phyloP scores from a whole-genome alignment of 2,329 filamentous ascomycete species.

The Leptographium radiaticola region DNA sequence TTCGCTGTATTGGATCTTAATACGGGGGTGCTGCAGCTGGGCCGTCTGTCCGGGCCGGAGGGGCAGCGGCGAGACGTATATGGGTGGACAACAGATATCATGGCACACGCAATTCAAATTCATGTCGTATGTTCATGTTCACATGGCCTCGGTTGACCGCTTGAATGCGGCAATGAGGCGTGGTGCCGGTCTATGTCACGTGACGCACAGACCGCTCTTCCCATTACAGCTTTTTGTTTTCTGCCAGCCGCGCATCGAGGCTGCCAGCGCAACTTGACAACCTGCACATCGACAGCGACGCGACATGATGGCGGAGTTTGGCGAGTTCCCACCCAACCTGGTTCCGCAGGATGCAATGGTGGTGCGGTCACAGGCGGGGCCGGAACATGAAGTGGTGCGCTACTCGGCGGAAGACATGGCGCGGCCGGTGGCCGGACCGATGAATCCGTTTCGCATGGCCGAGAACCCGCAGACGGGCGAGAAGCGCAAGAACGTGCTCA shows the following conservation, averaged over 20 bases:
- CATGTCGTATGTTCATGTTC: background rate
- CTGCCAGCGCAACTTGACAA: background rate
- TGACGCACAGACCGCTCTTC: background rate
- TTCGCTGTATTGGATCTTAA: background rate
- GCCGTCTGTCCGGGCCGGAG: background rate
- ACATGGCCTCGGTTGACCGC: background rate
- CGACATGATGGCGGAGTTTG: conserved; percentile 42
- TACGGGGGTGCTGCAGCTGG: background rate
- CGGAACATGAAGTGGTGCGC: conserved; percentile 46
- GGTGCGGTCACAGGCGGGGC: conserved; percentile 38
- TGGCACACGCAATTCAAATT: background rate
- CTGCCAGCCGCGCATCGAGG: background rate
- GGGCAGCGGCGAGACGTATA: background rate
- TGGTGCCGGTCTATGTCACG: background rate
- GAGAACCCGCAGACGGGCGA: background rate
- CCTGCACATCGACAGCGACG: background rate
- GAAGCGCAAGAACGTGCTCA: conserved; percentile 73
- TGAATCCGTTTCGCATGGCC: conserved; percentile 58
- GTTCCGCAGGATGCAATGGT: conserved; percentile 50
- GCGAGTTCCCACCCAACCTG: conserved; percentile 54
- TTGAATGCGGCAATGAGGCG: no score
- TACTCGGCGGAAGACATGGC: conserved; percentile 63
- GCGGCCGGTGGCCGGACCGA: conserved; percentile 51
- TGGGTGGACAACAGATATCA: background rate
- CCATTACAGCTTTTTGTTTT: background rate